Evolutionary conservation across 2,329 filamentous ascomycete species (phyloP), one percentile per base, ranked within the genome.

Genomic region (Tolypocladium guangdongense): DNA sequence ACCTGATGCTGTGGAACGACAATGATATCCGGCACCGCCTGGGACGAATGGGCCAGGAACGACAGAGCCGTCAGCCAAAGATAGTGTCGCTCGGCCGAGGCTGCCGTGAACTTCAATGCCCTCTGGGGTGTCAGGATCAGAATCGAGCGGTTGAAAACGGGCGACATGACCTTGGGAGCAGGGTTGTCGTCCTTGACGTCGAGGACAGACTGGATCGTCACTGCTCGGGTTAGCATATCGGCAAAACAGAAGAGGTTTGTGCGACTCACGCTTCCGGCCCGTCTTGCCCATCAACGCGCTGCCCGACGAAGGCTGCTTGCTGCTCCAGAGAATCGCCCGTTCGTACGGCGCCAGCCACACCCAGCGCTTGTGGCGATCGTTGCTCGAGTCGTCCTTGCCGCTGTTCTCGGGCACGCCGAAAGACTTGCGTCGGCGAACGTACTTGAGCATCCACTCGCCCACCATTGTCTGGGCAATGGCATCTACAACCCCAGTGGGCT

Each of bases 391-490:
- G 63, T 90, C 84, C 57, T 82, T 82, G 37, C 79, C 78, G 56
- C 77, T 82, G 27, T 74, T 77, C 46, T 91, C 88, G 3, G 80
- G 73, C 52, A 92, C 83, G 22, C 90, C 90, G 66, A 99, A 97
- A 0, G 92, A 95, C 71, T 91, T 96, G 59, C 92, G 83, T 66
- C 88, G 81, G 51, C 88, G 81, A 36, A 92, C 87, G 63, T 95
- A 93, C 69, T 95, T 95, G 75, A 86, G 91, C 88, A 95, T 92
- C 87, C 89, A 93, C 64, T 97, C 93, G 38, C 93, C 93, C 33
- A 99, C 90, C 93, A 99, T 99, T 0, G 92, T 95, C 65, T 95
- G 91, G 1, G 93, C 91, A 68, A 99, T 97, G 4, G 93, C 90
- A 71, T 97, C 93, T 7, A 99, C 92, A 16, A 97, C 89, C 46